Percentiles rank a stretch among this genome's conserved stretches.
Conservation (phyloP, 768 basidiomycete genomes). For the Obba rivulosa region DNA sequence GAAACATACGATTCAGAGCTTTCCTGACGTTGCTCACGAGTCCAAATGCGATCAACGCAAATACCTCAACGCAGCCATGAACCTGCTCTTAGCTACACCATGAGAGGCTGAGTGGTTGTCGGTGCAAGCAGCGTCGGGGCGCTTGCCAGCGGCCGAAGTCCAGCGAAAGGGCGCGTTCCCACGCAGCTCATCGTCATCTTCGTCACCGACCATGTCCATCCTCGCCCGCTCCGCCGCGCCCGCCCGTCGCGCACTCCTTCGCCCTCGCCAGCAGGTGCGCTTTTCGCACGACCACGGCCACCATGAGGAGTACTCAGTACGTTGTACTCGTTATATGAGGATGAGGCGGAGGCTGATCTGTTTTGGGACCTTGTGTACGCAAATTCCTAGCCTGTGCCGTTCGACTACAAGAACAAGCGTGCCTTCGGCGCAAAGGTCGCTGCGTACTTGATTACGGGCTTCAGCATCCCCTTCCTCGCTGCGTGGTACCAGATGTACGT, state of each 20-base stretch:
- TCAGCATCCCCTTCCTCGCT: constrained; percentile 64
- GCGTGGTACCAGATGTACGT: constrained; percentile 61
- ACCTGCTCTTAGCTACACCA: not conserved
- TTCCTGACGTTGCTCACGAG: too few relatives aligned
- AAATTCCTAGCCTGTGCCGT: constrained; percentile 27
- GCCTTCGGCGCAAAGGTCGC: constrained; percentile 39
- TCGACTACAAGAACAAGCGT: constrained; percentile 25
- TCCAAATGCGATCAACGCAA: too few relatives aligned
- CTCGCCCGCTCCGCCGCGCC: constrained; percentile 20
- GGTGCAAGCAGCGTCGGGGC: not conserved
- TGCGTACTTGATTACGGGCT: constrained; percentile 47
- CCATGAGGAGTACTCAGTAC: constrained; percentile 20
- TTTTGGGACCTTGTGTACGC: constrained; percentile 52
- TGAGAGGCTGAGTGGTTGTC: not conserved
- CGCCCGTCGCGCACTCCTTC: constrained; percentile 21
- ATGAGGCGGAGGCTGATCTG: not conserved
- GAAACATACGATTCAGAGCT: too few relatives aligned
- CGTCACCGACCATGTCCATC: constrained; percentile 14
- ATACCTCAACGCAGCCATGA: not conserved
- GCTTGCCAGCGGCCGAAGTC: not conserved
- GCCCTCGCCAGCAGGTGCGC: constrained; percentile 11
- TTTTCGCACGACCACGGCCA: constrained; percentile 7
- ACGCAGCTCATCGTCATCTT: constrained; percentile 1
- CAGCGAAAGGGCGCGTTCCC: not conserved
- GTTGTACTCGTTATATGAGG: not conserved